A percentile compares a stretch with the other conserved stretches of the same genome.
phyloP scores from a whole-genome alignment of 1,139 yeast species.

The Saccharomycopsis hybrid region DNA sequence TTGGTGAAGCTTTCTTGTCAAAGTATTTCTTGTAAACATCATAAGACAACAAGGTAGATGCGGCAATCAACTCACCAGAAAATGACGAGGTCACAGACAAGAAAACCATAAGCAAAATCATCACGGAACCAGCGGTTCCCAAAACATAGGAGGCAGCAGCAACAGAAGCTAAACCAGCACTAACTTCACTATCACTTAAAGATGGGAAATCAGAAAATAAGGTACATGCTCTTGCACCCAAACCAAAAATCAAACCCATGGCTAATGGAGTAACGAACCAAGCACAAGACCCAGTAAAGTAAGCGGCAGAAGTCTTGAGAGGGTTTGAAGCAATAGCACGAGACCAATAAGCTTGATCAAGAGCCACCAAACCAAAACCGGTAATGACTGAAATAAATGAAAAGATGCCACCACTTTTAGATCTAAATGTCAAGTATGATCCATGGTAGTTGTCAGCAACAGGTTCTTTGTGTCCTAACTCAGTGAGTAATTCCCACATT shows the following conservation, averaged over 20 bases:
- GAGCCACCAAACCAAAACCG: constrained; percentile 34
- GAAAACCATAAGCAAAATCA: constrained; percentile 41
- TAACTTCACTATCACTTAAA: constrained; percentile 24
- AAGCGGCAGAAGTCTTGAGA: constrained; percentile 35
- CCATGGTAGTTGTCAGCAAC: constrained; percentile 41
- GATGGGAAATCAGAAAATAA: constrained; percentile 30
- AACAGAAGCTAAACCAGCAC: constrained; percentile 39
- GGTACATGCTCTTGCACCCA: constrained; percentile 33
- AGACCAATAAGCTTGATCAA: constrained; percentile 36
- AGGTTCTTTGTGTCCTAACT: constrained; percentile 31
- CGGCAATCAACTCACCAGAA: constrained; percentile 43
- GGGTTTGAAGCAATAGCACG: constrained; percentile 38
- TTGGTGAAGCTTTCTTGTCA: constrained; percentile 38
- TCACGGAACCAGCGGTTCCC: constrained; percentile 40
- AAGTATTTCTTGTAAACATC: constrained; percentile 42
- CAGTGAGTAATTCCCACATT: constrained; percentile 39
- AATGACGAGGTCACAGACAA: constrained; percentile 45
- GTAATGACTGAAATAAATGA: constrained; percentile 32
- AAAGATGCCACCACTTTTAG: constrained; percentile 37
- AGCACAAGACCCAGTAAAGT: constrained; percentile 38
- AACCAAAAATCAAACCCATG: constrained; percentile 39
- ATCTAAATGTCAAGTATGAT: constrained; percentile 40
- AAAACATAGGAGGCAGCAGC: constrained; percentile 37
- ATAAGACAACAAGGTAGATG: constrained; percentile 40
- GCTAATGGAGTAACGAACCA: constrained; percentile 41